A percentile compares a stretch with the other conserved stretches of the same genome.
These are phyloP conservation scores for Echium plantagineum DNA, from an alignment of 257 asterid species.

Conservation along the genomic window DNA sequence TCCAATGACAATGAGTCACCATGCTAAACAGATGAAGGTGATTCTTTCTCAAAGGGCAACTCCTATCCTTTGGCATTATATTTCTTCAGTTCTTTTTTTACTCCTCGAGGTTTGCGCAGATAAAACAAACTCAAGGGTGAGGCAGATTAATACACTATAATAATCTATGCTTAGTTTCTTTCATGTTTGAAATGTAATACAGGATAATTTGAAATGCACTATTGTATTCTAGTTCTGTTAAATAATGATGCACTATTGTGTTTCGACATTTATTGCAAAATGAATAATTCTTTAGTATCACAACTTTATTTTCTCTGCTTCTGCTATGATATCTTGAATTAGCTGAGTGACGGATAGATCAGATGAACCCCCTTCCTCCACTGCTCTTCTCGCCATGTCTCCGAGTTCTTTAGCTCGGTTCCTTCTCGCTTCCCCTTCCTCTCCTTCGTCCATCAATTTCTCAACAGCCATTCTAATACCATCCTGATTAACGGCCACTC, in stretches of 20 bases:
- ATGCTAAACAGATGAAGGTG: conserved; percentile 21
- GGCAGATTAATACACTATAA: conserved; percentile 14
- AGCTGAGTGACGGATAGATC: conserved; percentile 9
- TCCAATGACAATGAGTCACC: conserved; percentile 14
- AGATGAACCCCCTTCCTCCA: conserved; percentile 23
- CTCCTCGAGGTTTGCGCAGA: neutral
- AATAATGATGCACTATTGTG: too few relatives aligned
- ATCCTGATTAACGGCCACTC: conserved; percentile 21
- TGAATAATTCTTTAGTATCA: neutral
- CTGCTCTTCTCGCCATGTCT: conserved; percentile 18
- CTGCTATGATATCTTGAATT: conserved; percentile 14
- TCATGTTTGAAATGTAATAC: too few relatives aligned
- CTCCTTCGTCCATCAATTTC: conserved; percentile 22
- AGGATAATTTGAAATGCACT: neutral
- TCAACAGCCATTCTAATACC: conserved; percentile 9
- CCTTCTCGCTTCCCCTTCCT: conserved; percentile 18
- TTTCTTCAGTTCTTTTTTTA: conserved; percentile 5
- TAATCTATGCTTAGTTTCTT: neutral
- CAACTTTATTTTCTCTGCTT: neutral
- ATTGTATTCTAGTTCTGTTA: too few relatives aligned
- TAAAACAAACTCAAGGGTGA: conserved; percentile 14
- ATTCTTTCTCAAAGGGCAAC: conserved; percentile 53
- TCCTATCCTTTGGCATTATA: conserved; percentile 77
- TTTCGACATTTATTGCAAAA: too few relatives aligned
- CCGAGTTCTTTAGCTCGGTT: conserved; percentile 19